These are phyloP conservation scores for Rhodamnia argentea DNA, from an alignment of 345 rosid species.

Conservation along the genomic window DNA sequence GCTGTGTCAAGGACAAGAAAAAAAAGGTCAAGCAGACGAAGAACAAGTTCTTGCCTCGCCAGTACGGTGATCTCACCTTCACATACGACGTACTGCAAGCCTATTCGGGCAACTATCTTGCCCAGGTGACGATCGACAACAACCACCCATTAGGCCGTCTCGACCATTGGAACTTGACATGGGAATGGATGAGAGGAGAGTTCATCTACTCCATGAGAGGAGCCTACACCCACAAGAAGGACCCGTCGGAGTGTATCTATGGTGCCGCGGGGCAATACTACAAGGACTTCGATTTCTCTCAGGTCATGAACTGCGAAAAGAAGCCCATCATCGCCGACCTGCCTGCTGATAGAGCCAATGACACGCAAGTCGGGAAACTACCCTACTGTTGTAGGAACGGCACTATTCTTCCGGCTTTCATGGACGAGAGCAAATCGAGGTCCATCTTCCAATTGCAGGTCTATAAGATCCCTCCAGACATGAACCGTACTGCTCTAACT, in stretches of 20 bases:
- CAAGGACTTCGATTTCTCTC: constrained; percentile 56
- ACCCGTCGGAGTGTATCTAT: constrained; percentile 49
- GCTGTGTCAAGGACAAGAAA: constrained; percentile 74
- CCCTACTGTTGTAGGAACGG: constrained; percentile 84
- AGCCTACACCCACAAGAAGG: constrained; percentile 54
- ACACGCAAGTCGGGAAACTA: constrained; percentile 43
- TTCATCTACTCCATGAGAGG: constrained; percentile 76
- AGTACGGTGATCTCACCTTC: constrained; percentile 53
- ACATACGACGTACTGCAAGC: constrained; percentile 65
- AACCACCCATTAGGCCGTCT: constrained; percentile 60
- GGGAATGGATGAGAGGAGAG: constrained; percentile 94
- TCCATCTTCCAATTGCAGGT: constrained; percentile 72
- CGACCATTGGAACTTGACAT: constrained; percentile 88
- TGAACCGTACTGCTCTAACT: constrained; percentile 47
- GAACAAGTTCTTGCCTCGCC: constrained; percentile 40
- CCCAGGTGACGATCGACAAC: constrained; percentile 87
- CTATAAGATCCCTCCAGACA: constrained; percentile 65
- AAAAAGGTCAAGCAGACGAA: constrained; percentile 22
- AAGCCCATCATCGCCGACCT: constrained; percentile 66
- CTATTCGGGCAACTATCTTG: constrained; percentile 57
- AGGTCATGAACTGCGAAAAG: constrained; percentile 53
- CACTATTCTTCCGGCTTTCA: constrained; percentile 44
- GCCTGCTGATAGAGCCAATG: constrained; percentile 47
- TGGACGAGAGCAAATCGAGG: constrained; percentile 50
- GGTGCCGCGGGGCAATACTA: constrained; percentile 56